These are phyloP conservation scores for Trichoderma lentiforme DNA, from an alignment of 2,329 filamentous ascomycete genomes.

Conservation along the genomic window DNA sequence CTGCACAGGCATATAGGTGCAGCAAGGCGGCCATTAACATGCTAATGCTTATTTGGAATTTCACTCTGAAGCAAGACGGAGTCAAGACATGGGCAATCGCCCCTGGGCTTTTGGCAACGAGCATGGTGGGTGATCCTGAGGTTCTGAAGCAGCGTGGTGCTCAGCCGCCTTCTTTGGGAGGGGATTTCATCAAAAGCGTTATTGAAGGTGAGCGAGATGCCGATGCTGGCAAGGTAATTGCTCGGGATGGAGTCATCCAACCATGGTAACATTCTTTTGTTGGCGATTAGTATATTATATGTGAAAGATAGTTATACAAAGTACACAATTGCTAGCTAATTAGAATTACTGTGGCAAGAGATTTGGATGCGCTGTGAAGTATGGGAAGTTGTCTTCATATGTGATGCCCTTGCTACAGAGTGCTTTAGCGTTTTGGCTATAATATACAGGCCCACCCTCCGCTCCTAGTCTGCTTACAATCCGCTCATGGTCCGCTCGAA, in stretches of 20 bases:
- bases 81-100: background rate
- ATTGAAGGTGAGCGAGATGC: background rate
- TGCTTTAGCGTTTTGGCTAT: background rate
- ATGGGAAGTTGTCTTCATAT: background rate
- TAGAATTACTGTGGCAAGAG: background rate
- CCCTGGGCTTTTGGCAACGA: background rate
- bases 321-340: background rate
- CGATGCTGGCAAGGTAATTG: background rate
- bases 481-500: background rate
- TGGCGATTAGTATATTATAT: background rate
- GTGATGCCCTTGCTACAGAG: background rate
- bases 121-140: background rate
- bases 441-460: background rate
- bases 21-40: background rate
- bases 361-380: background rate
- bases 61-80: background rate
- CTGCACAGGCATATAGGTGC: background rate
- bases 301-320: background rate
- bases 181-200: background rate
- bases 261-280: background rate
- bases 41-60: background rate
- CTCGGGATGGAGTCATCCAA: background rate
- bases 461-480: background rate
- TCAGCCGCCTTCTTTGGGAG: background rate
- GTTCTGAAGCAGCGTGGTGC: background rate